These are phyloP conservation scores for Arbutus unedo DNA, from an alignment of 148 eudicot genomes.

Conservation along the genomic window DNA sequence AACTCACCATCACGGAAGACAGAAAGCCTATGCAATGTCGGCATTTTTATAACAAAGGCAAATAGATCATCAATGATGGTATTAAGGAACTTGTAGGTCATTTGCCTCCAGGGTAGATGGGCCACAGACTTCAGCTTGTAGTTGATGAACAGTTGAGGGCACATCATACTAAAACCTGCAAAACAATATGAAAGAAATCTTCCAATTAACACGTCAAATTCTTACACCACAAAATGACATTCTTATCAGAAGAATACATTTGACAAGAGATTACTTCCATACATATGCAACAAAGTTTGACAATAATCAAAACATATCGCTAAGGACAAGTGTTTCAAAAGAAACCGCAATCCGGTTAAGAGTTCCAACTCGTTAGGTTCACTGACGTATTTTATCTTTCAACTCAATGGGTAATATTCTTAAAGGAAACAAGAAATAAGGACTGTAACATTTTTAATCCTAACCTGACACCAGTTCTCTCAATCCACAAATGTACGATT, in stretches of 20 bases:
- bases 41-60: conserved; percentile 98
- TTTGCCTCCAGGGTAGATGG: conserved; percentile 98
- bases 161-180: conserved; percentile 97
- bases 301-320: not conserved
- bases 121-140: conserved; percentile 96
- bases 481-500: not conserved
- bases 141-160: conserved; percentile 97
- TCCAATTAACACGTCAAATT: not conserved
- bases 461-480: not conserved
- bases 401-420: not conserved
- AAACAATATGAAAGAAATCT: conserved; percentile 9
- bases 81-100: conserved; percentile 98
- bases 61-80: conserved; percentile 96
- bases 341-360: not conserved
- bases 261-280: not conserved
- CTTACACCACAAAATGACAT: not conserved
- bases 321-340: not conserved
- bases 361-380: not conserved
- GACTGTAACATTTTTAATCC: not conserved
- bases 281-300: not conserved
- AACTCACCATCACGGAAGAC: conserved; percentile 97
- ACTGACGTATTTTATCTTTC: not conserved
- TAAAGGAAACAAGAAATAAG: not conserved
- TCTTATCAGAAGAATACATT: not conserved
- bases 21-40: conserved; percentile 81